Base-by-base conservation (phyloP, 176 grass and related monocot genomes). In the Stipa capillata region DNA sequence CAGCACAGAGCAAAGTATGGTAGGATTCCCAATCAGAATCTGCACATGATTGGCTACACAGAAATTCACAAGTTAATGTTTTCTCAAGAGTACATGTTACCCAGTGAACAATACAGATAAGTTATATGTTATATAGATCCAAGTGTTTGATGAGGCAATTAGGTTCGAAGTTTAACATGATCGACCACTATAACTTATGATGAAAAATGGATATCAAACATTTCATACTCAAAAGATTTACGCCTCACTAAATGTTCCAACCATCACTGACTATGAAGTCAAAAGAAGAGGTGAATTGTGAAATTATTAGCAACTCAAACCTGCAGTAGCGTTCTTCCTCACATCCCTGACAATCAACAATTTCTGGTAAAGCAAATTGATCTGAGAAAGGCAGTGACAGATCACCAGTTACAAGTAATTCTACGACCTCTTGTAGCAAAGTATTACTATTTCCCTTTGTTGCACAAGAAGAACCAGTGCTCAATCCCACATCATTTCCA, bases 271-370 rank as follows among this genome's bases (percentile, higher is more conserved):
- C 32, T 21, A 40, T 39, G 57, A 35, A 51, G 11, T 21, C 11
- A 73, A 73, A 57, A 47, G 1, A 25, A 56, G 5, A 64, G 35
- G 8, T 47, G 3, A 39, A 20, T 34, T 39, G 32, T 4, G 32
- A 16, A 73, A 44, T 49, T 58, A 55, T 55, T 77, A 84, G 21
- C 32, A 89, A 71, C 34, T 50, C 77, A 83, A 85, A 98, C 92
- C 96, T 94, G 90, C 96, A 98, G 91, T 98, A 98, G 50, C 88
- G 87, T 80, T 98, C 90, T 87, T 92, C 96, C 81, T 94, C 74
- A 47, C 96, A 98, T 45, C 87, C 89, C 70, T 86, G 83, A 58
- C 96, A 98, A 72, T 70, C 61, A 91, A 94, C 55, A 87, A 89
- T 6, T 70, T 87, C 65, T 36, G 96, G 92, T 82, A 94, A 83